Percentiles rank a stretch among this genome's conserved stretches.
These are phyloP conservation scores for Cornus florida DNA, from an alignment of 148 eudicot genomes.

Conservation along the genomic window DNA sequence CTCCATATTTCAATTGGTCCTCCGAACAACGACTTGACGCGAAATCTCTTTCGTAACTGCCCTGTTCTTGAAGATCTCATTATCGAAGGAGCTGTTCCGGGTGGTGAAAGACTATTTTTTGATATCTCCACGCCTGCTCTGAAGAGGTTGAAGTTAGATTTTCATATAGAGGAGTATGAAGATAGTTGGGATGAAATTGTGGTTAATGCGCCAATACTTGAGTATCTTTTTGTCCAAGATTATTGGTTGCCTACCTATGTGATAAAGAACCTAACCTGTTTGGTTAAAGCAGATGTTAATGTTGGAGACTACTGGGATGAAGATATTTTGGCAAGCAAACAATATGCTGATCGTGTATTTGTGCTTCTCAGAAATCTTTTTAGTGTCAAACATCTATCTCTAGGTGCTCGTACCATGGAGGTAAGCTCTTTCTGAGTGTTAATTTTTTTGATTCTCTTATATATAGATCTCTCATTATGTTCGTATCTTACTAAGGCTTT, in stretches of 20 bases:
- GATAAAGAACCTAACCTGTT: background rate
- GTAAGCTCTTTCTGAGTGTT: background rate
- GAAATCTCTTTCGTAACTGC: constrained; percentile 14
- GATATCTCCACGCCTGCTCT: constrained; percentile 3
- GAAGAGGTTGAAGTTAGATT: background rate
- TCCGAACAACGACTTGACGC: background rate
- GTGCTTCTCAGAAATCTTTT: constrained; percentile 10
- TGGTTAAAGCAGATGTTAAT: constrained; percentile 14
- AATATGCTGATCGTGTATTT: background rate
- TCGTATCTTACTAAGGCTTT: constrained; percentile 1
- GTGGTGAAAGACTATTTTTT: background rate
- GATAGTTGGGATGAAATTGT: background rate
- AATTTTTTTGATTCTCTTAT: no score
- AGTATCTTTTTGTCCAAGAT: background rate
- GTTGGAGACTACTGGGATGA: constrained; percentile 2
- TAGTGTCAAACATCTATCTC: constrained; percentile 1
- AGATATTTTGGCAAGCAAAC: background rate
- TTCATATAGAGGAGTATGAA: no score
- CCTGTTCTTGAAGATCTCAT: constrained; percentile 2
- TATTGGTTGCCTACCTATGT: background rate
- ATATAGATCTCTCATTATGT: background rate
- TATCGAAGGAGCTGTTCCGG: background rate
- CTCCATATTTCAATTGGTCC: constrained; percentile 5
- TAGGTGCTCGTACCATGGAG: background rate
- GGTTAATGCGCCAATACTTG: constrained; percentile 10